Base-by-base conservation (phyloP, 1,284 basidiomycete genomes). In the Hymenochaete sp. region DNA sequence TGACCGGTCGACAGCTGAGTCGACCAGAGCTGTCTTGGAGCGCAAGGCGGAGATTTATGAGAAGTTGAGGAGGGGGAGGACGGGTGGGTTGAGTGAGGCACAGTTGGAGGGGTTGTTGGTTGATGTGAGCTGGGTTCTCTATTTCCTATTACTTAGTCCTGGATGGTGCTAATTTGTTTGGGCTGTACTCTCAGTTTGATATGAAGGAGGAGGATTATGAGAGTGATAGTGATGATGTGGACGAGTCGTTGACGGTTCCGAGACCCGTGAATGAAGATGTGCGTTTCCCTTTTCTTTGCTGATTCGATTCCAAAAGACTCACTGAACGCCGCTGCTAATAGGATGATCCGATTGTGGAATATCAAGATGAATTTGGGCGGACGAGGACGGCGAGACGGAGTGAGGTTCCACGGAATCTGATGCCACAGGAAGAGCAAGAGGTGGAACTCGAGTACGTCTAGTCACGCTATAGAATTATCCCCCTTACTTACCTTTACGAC, bases 311-410 rank as follows among this genome's bases (percentile, higher is more conserved):
- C 16, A 32, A 42, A 2, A 11, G 18, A 7, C 18, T 33, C n/a
- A 13, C n/a, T 38, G n/a, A 31, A 6, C 4, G 4, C 16, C 41
- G 44, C 19, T 36, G 4, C 14, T 13, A 25, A 10, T 38, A 79
- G 73, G 72, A 79, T 48, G 87, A 91, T 56, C 84, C 85, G 7
- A 64, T 89, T 31, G 70, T 93, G 11, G 89, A 93, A 59, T 91
- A 87, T 53, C 73, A 79, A 53, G 90, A 93, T 55, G 90, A 93
- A 56, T 88, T 89, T 57, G 90, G 91, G 14, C 77, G 90, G 14
- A 59, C 77, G 18, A 70, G 87, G 43, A 82, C 71, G 2, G 75
- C 73, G 13, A 73, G 67, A 35, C 69, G 73, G n/a, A 89, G 85
- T 11, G 82, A 91, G 53, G 73, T 93, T 0, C 90, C 91, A 22